These are phyloP conservation scores for Rhizopus delemar DNA, from an alignment of 371 early-diverging fungal species.

Conservation along the genomic window DNA sequence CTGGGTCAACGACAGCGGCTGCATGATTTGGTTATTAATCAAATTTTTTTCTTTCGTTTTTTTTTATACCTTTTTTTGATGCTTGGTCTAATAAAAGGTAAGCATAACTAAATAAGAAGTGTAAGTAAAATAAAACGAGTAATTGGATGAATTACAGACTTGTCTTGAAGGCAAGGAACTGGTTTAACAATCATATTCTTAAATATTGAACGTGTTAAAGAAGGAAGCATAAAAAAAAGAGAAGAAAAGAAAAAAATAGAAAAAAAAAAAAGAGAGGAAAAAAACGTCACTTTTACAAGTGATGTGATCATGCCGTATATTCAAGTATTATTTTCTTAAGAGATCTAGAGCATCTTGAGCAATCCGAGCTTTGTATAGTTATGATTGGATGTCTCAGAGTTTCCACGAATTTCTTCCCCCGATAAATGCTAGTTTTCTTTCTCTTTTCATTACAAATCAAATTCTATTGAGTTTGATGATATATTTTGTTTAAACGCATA, in stretches of 20 bases:
- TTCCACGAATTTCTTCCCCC: no score
- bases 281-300: neutral
- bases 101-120: slow-evolving; percentile 56
- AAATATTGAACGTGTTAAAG: slow-evolving; percentile 17
- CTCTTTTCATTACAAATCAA: no score
- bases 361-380: no score
- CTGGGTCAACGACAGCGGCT: slow-evolving; percentile 62
- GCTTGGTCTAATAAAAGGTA: slow-evolving; percentile 73
- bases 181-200: slow-evolving; percentile 32
- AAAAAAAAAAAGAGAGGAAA: neutral
- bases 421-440: no score
- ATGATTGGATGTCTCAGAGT: no score
- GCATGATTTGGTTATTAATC: neutral
- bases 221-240: slow-evolving; percentile 17
- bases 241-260: neutral
- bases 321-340: neutral
- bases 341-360: neutral
- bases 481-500: no score
- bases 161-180: slow-evolving; percentile 39
- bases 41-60: neutral
- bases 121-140: neutral
- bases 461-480: no score
- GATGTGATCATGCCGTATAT: neutral
- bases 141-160: slow-evolving; percentile 16
- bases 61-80: slow-evolving; percentile 45